Conservation (phyloP, 2,329 filamentous ascomycete species). For the Monosporascus sp. region DNA sequence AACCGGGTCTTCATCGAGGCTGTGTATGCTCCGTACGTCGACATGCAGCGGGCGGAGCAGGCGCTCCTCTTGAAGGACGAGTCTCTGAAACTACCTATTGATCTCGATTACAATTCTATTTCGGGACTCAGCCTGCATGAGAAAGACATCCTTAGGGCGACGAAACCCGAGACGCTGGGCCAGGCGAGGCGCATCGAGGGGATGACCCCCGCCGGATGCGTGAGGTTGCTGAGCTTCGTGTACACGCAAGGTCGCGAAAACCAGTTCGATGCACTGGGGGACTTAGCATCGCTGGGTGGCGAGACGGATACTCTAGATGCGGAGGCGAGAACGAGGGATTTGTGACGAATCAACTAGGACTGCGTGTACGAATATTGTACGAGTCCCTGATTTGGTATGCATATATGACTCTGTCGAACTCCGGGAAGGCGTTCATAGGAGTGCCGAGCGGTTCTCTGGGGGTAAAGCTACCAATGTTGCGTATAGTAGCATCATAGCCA, state of each 20-base stretch:
- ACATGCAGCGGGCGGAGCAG: slow-evolving; percentile 62
- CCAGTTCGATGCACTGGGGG: slow-evolving; percentile 11
- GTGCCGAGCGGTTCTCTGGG: no score
- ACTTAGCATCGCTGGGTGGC: slow-evolving; percentile 22
- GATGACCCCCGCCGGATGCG: slow-evolving; percentile 55
- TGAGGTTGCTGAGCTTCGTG: slow-evolving; percentile 61
- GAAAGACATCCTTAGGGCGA: slow-evolving; percentile 61
- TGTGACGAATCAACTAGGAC: slow-evolving; percentile 17
- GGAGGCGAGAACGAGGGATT: slow-evolving; percentile 32
- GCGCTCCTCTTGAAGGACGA: slow-evolving; percentile 72
- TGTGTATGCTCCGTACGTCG: slow-evolving; percentile 81
- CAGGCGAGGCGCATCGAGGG: slow-evolving; percentile 88
- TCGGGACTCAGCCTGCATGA: slow-evolving; percentile 76
- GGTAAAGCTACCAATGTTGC: no score
- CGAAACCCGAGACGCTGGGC: slow-evolving; percentile 77
- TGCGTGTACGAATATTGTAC: not conserved
- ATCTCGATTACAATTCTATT: slow-evolving; percentile 72
- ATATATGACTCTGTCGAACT: not conserved
- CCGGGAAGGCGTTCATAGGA: not conserved
- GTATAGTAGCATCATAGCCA: no score
- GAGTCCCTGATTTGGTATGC: not conserved
- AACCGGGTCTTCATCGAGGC: slow-evolving; percentile 75
- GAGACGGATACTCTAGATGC: slow-evolving; percentile 37
- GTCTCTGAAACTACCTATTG: slow-evolving; percentile 61
- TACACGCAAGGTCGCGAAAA: slow-evolving; percentile 27